A percentile compares a stretch with the other conserved stretches of the same genome.
These are phyloP conservation scores for Diaporthe caulivora DNA, from an alignment of 2,329 filamentous ascomycete genomes.

Conservation along the genomic window DNA sequence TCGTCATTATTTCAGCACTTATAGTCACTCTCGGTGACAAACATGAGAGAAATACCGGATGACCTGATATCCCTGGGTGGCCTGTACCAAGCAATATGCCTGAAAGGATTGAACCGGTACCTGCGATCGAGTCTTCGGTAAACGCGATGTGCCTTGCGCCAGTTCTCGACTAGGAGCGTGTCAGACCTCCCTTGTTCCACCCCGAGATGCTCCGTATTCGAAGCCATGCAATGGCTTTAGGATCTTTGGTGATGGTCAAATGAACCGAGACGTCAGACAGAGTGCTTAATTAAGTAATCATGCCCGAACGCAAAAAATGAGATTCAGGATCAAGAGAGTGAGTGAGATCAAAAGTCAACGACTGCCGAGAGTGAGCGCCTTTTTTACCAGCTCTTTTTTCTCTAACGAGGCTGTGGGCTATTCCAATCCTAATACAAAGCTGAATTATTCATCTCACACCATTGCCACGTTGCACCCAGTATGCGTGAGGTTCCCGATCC, in stretches of 20 bases:
- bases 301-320: neutral
- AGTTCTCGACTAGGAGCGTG: constrained; percentile 12
- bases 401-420: constrained; percentile 14
- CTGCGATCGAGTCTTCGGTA: neutral
- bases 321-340: neutral
- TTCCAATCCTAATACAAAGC: neutral
- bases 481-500: neutral
- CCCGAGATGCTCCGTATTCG: neutral
- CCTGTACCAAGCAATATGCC: constrained; percentile 29
- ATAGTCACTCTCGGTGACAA: no score
- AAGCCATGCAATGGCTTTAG: neutral
- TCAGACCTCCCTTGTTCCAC: neutral
- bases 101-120: constrained; percentile 28
- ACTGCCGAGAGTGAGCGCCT: neutral
- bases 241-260: neutral
- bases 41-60: neutral
- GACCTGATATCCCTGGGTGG: neutral
- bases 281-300: neutral
- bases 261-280: neutral
- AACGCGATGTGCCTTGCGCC: constrained; percentile 27
- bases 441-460: constrained; percentile 3
- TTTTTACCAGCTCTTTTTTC: neutral
- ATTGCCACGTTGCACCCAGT: neutral
- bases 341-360: neutral
- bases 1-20: neutral